Evolutionary conservation across 2,329 filamentous ascomycete genomes (phyloP).

Genomic region (Pseudogymnoascus sp.): DNA sequence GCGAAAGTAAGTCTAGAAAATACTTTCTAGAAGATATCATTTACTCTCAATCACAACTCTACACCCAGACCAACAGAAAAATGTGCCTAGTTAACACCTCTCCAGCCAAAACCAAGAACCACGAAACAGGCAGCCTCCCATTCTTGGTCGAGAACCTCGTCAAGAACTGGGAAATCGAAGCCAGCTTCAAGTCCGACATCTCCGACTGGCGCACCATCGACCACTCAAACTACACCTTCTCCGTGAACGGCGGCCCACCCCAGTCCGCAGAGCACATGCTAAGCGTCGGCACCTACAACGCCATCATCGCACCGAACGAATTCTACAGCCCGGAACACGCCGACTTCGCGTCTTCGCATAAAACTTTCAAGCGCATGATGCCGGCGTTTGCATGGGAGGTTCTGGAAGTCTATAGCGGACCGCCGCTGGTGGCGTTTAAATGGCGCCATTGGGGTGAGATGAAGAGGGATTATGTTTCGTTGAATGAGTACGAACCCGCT

Average conservation of each 20-base stretch:
- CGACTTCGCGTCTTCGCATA: constrained; percentile 56
- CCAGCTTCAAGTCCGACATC: constrained; percentile 55
- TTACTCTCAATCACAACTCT: background rate
- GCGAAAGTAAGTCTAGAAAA: constrained; percentile 40
- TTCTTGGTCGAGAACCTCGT: constrained; percentile 59
- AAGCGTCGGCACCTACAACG: constrained; percentile 59
- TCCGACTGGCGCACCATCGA: constrained; percentile 59
- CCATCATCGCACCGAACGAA: constrained; percentile 52
- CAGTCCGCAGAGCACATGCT: constrained; percentile 56
- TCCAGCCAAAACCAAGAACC: constrained; percentile 47
- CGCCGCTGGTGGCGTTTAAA: constrained; percentile 52
- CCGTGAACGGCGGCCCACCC: constrained; percentile 51
- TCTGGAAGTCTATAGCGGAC: constrained; percentile 56
- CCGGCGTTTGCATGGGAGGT: constrained; percentile 65
- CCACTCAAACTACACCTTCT: constrained; percentile 48
- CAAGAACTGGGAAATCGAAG: constrained; percentile 67
- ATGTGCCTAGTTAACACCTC: constrained; percentile 12
- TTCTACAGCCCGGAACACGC: constrained; percentile 54
- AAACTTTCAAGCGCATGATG: constrained; percentile 67
- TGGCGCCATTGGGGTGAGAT: constrained; percentile 63
- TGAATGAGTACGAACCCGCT: constrained; percentile 48
- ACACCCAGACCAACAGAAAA: background rate
- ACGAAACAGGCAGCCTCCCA: constrained; percentile 47
- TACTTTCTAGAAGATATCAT: background rate
- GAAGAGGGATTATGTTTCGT: constrained; percentile 56